Percentiles rank a stretch among this genome's conserved stretches.
These are phyloP conservation scores for Talaromyces sp. DNA, from an alignment of 2,329 filamentous ascomycete genomes.

Conservation along the genomic window DNA sequence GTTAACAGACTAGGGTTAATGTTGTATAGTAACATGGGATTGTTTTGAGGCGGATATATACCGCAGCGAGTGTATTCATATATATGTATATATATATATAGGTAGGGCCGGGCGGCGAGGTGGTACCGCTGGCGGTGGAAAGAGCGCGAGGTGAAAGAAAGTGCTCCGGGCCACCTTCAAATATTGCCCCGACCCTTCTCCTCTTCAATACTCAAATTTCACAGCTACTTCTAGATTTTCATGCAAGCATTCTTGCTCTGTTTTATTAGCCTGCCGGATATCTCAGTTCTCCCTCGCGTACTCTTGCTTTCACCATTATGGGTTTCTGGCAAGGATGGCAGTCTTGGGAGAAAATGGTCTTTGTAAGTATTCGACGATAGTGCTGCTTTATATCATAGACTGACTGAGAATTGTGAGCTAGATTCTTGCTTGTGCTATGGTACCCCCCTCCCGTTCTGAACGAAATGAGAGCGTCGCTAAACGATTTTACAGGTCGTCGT, in stretches of 20 bases:
- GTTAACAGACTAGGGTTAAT: neutral
- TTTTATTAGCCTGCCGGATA: neutral
- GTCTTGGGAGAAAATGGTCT: constrained; percentile 85
- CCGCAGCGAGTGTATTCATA: neutral
- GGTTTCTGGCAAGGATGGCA: constrained; percentile 66
- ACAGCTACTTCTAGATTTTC: neutral
- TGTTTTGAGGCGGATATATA: neutral
- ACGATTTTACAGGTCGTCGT: constrained; percentile 50
- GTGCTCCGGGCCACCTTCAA: neutral
- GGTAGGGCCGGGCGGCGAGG: neutral
- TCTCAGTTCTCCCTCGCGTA: neutral
- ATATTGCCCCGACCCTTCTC: neutral
- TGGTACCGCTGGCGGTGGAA: neutral
- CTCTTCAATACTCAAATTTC: neutral
- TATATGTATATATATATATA: neutral
- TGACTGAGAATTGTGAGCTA: constrained; percentile 34
- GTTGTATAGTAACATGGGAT: neutral
- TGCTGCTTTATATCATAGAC: neutral
- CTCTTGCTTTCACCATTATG: constrained; percentile 19
- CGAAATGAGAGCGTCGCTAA: neutral
- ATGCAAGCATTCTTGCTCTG: neutral
- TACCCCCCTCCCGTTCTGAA: constrained; percentile 23
- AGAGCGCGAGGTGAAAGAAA: neutral
- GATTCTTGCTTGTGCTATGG: constrained; percentile 69
- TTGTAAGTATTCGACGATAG: constrained; percentile 57